Evolutionary conservation across 257 asterid genomes (phyloP), one percentile per base, ranked within the genome.

Genomic region (Solanum stenotomum): DNA sequence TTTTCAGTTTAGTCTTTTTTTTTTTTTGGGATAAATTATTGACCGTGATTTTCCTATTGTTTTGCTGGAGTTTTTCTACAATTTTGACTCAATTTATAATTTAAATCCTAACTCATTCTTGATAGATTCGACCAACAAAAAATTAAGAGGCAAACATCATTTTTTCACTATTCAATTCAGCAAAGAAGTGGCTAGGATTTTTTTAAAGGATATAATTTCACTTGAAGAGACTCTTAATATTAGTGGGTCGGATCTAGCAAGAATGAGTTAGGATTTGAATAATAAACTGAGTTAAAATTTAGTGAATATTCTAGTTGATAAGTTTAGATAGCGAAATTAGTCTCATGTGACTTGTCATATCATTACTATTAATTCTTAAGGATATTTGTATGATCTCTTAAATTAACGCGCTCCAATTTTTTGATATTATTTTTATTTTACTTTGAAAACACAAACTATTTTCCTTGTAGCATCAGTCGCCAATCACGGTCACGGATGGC

Each of bases 351-450:
- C 8, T 15, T 5, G n/a, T 0, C 63, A 52, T 52, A 52, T 18
- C 10, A 18, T 0, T 20, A 0, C 1, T 52, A 18, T 3, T 18
- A 52, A 52, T 52, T 52, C 23, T 52, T 52, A 0, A 52, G 9
- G 0, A 18, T 52, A 52, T 1, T 52, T 52, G n/a, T 18, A 1
- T 52, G n/a, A 0, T 18, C n/a, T 52, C 10, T 52, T 6, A 6
- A 52, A 6, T 52, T 18, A 2, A 52, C 9, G 8, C 10, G n/a
- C 63, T 52, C 0, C 23, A 52, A 2, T 46, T 46, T 46, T 46
- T 46, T 6, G 2, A 14, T 52, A 0, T 2, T 49, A 0, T 52
- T 2, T 44, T 0, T 18, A 18, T 52, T 52, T 52, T 0, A 52
- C n/a, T 52, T 52, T 18, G 0, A 18, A 16, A 52, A 52, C n/a